Conservation (phyloP, 352 stramenopile species). For the Elongisporangium anandrum region DNA sequence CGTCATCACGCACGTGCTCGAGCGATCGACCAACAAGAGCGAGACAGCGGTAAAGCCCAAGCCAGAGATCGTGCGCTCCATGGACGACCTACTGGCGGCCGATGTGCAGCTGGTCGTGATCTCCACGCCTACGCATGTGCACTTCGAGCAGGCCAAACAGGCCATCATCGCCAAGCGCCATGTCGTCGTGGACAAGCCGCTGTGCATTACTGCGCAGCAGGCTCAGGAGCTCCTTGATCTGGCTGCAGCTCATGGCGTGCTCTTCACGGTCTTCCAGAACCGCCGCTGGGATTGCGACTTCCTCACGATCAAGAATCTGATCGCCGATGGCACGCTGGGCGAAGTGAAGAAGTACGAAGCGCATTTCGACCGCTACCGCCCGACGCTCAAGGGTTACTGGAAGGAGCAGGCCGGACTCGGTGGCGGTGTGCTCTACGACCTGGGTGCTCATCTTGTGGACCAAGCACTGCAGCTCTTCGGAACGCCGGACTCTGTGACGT, state of each 20-base stretch:
- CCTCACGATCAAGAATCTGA: slow-evolving; percentile 44
- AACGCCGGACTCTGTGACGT: slow-evolving; percentile 31
- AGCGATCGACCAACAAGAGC: slow-evolving; percentile 69
- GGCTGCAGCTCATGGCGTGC: slow-evolving; percentile 41
- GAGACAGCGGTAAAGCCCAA: slow-evolving; percentile 24
- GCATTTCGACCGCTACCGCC: slow-evolving; percentile 68
- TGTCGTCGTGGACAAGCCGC: slow-evolving; percentile 73
- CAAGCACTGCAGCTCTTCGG: slow-evolving; percentile 68
- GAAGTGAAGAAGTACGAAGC: slow-evolving; percentile 52
- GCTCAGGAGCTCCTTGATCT: slow-evolving; percentile 45
- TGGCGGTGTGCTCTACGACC: slow-evolving; percentile 65
- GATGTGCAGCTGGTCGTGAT: slow-evolving; percentile 66
- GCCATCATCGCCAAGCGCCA: slow-evolving; percentile 67
- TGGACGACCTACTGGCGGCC: slow-evolving; percentile 59
- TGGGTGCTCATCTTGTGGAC: slow-evolving; percentile 64
- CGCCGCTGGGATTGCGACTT: slow-evolving; percentile 76
- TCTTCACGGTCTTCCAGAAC: slow-evolving; percentile 80
- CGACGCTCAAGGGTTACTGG: slow-evolving; percentile 73
- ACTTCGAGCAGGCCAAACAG: slow-evolving; percentile 74
- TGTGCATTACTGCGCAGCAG: slow-evolving; percentile 51
- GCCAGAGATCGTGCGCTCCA: slow-evolving; percentile 62
- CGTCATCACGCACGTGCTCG: slow-evolving; percentile 71
- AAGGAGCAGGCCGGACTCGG: slow-evolving; percentile 59
- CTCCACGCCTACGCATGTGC: slow-evolving; percentile 64
- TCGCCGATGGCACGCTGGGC: slow-evolving; percentile 43